Conservation (phyloP, 1,284 basidiomycete genomes). For the Schizophyllum amplum region DNA sequence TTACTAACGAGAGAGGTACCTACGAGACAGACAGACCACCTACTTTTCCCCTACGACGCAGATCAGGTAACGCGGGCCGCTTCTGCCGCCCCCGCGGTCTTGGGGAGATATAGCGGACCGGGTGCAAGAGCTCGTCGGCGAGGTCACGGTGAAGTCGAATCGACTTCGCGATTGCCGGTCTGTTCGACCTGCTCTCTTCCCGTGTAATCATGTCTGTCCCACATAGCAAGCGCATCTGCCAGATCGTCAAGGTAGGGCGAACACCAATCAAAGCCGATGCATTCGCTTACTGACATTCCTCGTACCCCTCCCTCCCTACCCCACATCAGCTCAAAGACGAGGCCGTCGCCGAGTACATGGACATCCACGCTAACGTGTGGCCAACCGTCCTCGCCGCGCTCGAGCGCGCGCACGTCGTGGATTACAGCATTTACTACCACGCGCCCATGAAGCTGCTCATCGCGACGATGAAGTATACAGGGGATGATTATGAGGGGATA, state of each 20-base stretch:
- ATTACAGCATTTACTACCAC: slow-evolving; percentile 73
- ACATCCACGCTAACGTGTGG: slow-evolving; percentile 62
- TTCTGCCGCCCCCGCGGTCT: too few relatives aligned
- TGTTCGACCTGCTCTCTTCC: too few relatives aligned
- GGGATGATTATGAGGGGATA: slow-evolving; percentile 58
- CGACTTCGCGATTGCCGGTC: too few relatives aligned
- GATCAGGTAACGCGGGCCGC: too few relatives aligned
- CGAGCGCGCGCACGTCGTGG: slow-evolving; percentile 57
- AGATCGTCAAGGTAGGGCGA: slow-evolving; percentile 53
- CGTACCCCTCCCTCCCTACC: slow-evolving; percentile 17
- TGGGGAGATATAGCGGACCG: too few relatives aligned
- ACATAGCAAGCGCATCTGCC: slow-evolving; percentile 53
- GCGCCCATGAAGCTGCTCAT: slow-evolving; percentile 57
- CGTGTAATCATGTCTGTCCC: slow-evolving; percentile 1
- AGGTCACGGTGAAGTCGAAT: too few relatives aligned
- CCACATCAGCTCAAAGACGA: slow-evolving; percentile 66
- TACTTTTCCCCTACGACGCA: too few relatives aligned
- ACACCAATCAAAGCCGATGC: not conserved
- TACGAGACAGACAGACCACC: too few relatives aligned
- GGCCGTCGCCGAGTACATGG: slow-evolving; percentile 58
- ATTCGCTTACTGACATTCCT: slow-evolving; percentile 1
- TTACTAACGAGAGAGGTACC: too few relatives aligned
- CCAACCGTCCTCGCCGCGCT: slow-evolving; percentile 64
- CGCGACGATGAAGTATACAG: slow-evolving; percentile 61
- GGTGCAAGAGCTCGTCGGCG: too few relatives aligned